These are phyloP conservation scores for Blumeriella jaapii DNA, from an alignment of 2,329 filamentous ascomycete genomes.

Conservation along the genomic window DNA sequence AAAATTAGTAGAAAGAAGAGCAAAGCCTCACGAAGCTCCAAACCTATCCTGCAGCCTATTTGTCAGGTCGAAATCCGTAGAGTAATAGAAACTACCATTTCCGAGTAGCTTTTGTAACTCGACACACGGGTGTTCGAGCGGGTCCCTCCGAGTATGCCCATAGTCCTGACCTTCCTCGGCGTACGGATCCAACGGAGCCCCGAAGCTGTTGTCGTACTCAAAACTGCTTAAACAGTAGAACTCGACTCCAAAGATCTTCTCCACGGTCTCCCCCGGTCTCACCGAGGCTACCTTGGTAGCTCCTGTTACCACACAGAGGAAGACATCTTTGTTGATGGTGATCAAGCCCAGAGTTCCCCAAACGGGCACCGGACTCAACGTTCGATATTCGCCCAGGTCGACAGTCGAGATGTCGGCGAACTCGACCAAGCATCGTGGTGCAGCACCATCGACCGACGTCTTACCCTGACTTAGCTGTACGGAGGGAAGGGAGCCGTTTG, in stretches of 20 bases:
- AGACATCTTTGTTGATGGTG: conserved; percentile 72
- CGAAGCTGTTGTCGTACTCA: conserved; percentile 70
- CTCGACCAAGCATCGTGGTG: conserved; percentile 66
- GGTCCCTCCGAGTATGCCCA: conserved; percentile 48
- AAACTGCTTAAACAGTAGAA: conserved; percentile 87
- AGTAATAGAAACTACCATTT: conserved; percentile 96
- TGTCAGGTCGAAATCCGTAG: conserved; percentile 94
- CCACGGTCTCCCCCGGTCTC: conserved; percentile 77
- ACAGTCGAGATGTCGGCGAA: conserved; percentile 55
- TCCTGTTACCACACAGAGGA: conserved; percentile 78
- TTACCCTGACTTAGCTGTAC: conserved; percentile 36
- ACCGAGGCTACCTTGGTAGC: conserved; percentile 70
- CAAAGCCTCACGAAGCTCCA: conserved; percentile 11
- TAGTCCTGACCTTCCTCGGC: conserved; percentile 28
- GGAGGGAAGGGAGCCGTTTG: conserved; percentile 48
- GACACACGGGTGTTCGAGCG: conserved; percentile 76
- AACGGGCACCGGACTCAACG: conserved; percentile 60
- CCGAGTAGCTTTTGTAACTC: conserved; percentile 85
- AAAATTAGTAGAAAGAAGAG: conserved; percentile 8
- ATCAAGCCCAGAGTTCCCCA: conserved; percentile 85
- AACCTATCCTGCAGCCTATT: conserved; percentile 83
- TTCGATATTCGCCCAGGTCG: conserved; percentile 65
- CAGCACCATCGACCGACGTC: conserved; percentile 17
- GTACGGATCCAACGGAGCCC: conserved; percentile 32
- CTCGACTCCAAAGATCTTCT: conserved; percentile 75